Conservation (phyloP, 129 eudicot species). For the Tanacetum coccineum region DNA sequence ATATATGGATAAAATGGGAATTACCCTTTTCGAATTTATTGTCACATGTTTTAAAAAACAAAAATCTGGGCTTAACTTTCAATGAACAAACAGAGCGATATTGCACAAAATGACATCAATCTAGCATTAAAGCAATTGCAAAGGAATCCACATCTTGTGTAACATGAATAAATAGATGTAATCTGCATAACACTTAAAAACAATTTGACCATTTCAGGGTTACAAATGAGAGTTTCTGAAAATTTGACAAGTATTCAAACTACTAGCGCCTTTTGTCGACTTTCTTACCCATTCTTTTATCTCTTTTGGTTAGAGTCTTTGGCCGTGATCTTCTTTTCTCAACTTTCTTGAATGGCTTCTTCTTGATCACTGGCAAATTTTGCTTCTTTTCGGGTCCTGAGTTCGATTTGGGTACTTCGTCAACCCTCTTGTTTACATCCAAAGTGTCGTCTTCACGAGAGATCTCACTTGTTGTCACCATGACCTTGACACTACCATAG, state of each 20-base stretch:
- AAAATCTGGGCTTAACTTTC: constrained; percentile 3
- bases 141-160: neutral
- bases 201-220: neutral
- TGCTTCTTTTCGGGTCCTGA: constrained; percentile 38
- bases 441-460: constrained; percentile 52
- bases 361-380: constrained; percentile 47
- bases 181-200: neutral
- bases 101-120: constrained; percentile 16
- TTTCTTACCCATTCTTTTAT: constrained; percentile 65
- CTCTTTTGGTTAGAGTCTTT: constrained; percentile 66
- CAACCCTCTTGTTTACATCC: constrained; percentile 19
- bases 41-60: no score
- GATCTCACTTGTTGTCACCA: constrained; percentile 83
- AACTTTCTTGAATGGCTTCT: constrained; percentile 58
- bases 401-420: constrained; percentile 30
- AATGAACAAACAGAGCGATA: constrained; percentile 6
- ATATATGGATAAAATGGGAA: neutral
- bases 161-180: constrained; percentile 13
- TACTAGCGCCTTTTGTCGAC: constrained; percentile 29
- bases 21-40: constrained; percentile 14
- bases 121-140: constrained; percentile 6
- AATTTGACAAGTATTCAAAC: neutral
- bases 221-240: neutral
- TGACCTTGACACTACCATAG: constrained; percentile 62
- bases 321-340: constrained; percentile 56